Conservation (phyloP, 805 yeast species). For the Yarrowia sp. region DNA sequence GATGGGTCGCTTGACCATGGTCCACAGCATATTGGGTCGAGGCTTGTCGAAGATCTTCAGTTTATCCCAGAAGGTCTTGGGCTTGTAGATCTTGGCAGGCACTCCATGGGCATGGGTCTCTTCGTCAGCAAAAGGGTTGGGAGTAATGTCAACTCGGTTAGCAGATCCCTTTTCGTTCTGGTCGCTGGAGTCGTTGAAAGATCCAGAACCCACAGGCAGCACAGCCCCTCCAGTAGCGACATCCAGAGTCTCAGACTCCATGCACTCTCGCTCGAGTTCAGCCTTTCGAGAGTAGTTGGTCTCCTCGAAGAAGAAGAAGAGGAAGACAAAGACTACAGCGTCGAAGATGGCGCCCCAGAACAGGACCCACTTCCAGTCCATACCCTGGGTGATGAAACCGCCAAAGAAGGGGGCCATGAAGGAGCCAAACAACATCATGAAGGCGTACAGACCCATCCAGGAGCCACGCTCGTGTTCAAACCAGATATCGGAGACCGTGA, state of each 20-base stretch:
- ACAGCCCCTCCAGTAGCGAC: conserved; percentile 3
- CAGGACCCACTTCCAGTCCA: conserved; percentile 40
- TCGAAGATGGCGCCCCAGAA: conserved; percentile 39
- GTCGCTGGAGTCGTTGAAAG: conserved; percentile 7
- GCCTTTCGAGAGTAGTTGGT: conserved; percentile 37
- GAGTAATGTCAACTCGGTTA: neutral
- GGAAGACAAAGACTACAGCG: conserved; percentile 26
- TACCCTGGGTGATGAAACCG: conserved; percentile 31
- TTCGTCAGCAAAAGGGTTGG: neutral
- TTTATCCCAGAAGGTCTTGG: conserved; percentile 38
- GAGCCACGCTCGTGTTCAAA: conserved; percentile 80
- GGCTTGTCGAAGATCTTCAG: conserved; percentile 30
- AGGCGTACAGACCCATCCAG: conserved; percentile 72
- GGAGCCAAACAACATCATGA: conserved; percentile 57
- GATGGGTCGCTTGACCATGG: conserved; percentile 36
- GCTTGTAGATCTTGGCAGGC: conserved; percentile 16
- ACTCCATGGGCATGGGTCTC: neutral
- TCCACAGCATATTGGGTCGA: conserved; percentile 34
- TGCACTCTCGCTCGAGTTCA: conserved; percentile 4
- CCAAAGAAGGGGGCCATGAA: conserved; percentile 34
- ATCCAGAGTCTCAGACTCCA: conserved; percentile 13
- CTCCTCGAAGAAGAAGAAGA: conserved; percentile 40
- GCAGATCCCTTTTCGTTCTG: conserved; percentile 20
- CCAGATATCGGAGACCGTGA: conserved; percentile 72
- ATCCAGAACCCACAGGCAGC: neutral